Conservation (phyloP, 306 rosid species). For the Fragaria nilgerrensis region DNA sequence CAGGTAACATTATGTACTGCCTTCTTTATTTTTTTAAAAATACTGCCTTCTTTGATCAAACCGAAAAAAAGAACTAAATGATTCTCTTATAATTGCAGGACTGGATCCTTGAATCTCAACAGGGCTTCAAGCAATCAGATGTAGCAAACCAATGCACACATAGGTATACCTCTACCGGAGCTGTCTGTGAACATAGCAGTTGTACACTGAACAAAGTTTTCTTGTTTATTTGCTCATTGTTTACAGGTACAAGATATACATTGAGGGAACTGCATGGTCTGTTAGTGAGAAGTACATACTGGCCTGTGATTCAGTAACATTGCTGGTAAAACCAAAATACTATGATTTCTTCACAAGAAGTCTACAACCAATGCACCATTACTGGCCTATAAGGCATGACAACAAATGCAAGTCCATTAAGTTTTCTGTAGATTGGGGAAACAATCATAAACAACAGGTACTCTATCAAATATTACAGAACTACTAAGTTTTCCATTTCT, state of each 20-base stretch:
- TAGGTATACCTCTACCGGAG: slow-evolving; percentile 22
- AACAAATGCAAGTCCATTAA: slow-evolving; percentile 41
- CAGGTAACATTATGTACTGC: slow-evolving; percentile 25
- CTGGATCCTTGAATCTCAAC: slow-evolving; percentile 33
- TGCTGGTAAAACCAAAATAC: slow-evolving; percentile 24
- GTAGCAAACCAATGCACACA: slow-evolving; percentile 40
- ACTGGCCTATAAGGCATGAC: slow-evolving; percentile 37
- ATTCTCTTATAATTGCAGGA: slow-evolving; percentile 24
- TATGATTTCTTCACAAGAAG: slow-evolving; percentile 46
- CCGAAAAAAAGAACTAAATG: background rate
- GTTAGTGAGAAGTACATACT: slow-evolving; percentile 48
- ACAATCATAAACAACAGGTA: slow-evolving; percentile 38
- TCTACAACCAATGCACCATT: slow-evolving; percentile 36
- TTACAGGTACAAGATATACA: slow-evolving; percentile 39
- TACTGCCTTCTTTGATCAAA: background rate
- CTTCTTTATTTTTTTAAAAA: background rate
- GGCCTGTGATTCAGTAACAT: slow-evolving; percentile 38
- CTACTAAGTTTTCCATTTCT: background rate
- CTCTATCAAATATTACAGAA: background rate
- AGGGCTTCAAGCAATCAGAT: slow-evolving; percentile 39
- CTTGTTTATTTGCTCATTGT: background rate
- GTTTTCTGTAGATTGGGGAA: slow-evolving; percentile 47
- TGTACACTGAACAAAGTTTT: background rate
- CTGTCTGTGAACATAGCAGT: background rate
- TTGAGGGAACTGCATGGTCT: slow-evolving; percentile 50